Evolutionary conservation across 148 eudicot genomes (phyloP), one percentile per base, ranked within the genome.

Genomic region (Silene uniflora): DNA sequence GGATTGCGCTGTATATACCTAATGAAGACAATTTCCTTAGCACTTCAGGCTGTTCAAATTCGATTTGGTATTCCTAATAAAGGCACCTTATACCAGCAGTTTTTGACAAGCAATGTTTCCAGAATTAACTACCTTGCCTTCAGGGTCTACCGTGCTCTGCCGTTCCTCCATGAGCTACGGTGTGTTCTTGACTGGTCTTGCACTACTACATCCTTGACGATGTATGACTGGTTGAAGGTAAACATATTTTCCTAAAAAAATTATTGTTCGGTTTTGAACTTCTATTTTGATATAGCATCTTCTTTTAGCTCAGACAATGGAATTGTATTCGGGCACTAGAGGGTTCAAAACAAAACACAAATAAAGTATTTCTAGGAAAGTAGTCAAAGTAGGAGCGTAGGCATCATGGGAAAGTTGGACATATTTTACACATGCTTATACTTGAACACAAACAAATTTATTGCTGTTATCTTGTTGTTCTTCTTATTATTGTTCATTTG

Each of bases 171-270:
- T 76, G 98, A 95, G 77, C 76, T 95, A 75, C 89, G 98, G 24
- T 95, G 98, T 69, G 98, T 92, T 70, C 98, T 95, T 81, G 98
- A 95, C 83, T 95, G 98, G 98, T 95, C 98, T 3, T 95, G 98
- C 88, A 95, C 98, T 71, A 86, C 89, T 14, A 95, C 98, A 70
- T 92, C 97, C 52, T 85, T 95, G 91, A 95, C 98, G 17, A 95
- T 95, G 97, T 95, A 95, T 79, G 98, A 95, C 84, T 95, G 98
- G 98, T 89, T 95, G 83, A 95, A 95, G 98, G 98, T 95, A 72
- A 80, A 10, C 21, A n/a, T 24, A 66, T 7, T 66, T 65, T 7
- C 47, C 69, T 66, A 29, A 0, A 1, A 29, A 0, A 10, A 17
- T 29, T 62, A 21, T 62, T 21, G 13, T 22, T 62, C 18, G 3